phyloP scores from a whole-genome alignment of 1,284 basidiomycete genomes.

The Trametes polyzona region DNA sequence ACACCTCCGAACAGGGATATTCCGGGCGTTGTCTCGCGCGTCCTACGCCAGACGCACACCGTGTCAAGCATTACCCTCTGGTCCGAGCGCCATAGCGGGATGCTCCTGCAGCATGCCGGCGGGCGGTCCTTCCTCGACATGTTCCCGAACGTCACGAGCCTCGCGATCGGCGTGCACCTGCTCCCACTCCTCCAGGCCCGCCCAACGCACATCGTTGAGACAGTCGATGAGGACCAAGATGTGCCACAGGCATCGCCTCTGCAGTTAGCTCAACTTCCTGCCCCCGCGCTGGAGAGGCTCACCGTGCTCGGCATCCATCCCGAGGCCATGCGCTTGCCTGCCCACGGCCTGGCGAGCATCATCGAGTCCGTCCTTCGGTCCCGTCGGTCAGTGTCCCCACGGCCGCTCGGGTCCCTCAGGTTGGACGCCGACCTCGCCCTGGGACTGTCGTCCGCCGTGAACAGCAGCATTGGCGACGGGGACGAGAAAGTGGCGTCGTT shows the following conservation, averaged over 20 bases:
- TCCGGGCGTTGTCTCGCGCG: background rate
- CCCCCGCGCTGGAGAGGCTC: background rate
- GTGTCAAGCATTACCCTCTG: background rate
- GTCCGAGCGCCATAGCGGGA: background rate
- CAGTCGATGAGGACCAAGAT: no score
- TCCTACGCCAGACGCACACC: background rate
- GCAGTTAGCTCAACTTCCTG: background rate
- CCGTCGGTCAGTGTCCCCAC: background rate
- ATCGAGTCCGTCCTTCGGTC: background rate
- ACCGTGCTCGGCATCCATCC: background rate
- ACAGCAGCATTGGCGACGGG: no score
- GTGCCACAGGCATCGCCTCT: background rate
- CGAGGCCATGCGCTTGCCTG: background rate
- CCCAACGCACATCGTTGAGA: background rate
- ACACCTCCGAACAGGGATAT: background rate
- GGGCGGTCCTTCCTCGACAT: background rate
- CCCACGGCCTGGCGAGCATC: background rate
- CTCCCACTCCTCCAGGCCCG: background rate
- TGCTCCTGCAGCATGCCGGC: background rate
- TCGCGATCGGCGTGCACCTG: background rate
- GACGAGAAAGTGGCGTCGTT: no score
- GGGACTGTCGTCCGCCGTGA: no score
- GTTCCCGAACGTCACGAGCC: background rate
- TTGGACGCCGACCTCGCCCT: background rate
- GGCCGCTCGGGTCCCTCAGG: background rate